Evolutionary conservation across 2,329 filamentous ascomycete species (phyloP).

Genomic region (Verticillium nubilum): DNA sequence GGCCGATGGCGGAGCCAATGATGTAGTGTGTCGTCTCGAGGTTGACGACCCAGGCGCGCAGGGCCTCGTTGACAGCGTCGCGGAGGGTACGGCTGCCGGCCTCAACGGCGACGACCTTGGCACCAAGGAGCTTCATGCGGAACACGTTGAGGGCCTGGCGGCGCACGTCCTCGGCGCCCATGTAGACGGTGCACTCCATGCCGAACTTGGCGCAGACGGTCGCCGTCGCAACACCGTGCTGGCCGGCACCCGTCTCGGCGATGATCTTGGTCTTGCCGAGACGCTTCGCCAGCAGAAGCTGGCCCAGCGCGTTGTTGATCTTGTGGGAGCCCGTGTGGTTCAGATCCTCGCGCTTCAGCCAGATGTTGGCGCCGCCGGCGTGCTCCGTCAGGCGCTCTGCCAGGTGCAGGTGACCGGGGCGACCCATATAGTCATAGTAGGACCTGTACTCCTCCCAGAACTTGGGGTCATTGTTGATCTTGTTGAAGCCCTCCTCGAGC

Average conservation of each 20-base stretch:
- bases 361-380: conserved; percentile 91
- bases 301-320: conserved; percentile 97
- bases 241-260: conserved; percentile 93
- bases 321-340: conserved; percentile 99
- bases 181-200: conserved; percentile 97
- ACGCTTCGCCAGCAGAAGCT: conserved; percentile 78
- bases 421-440: conserved; percentile 96
- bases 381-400: conserved; percentile 84
- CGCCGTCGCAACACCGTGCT: conserved; percentile 95
- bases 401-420: conserved; percentile 85
- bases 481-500: conserved; percentile 85
- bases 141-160: conserved; percentile 97
- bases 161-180: conserved; percentile 96
- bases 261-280: conserved; percentile 97
- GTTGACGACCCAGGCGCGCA: conserved; percentile 89
- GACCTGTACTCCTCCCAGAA: conserved; percentile 98
- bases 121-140: conserved; percentile 93
- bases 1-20: conserved; percentile 94
- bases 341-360: conserved; percentile 94
- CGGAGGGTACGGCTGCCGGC: conserved; percentile 79
- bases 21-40: conserved; percentile 97
- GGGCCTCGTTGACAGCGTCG: conserved; percentile 90
- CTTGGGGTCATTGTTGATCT: conserved; percentile 76
- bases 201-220: conserved; percentile 98
- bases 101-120: conserved; percentile 87